phyloP scores from a whole-genome alignment of 2,329 filamentous ascomycete genomes.

The Periconia sp. region DNA sequence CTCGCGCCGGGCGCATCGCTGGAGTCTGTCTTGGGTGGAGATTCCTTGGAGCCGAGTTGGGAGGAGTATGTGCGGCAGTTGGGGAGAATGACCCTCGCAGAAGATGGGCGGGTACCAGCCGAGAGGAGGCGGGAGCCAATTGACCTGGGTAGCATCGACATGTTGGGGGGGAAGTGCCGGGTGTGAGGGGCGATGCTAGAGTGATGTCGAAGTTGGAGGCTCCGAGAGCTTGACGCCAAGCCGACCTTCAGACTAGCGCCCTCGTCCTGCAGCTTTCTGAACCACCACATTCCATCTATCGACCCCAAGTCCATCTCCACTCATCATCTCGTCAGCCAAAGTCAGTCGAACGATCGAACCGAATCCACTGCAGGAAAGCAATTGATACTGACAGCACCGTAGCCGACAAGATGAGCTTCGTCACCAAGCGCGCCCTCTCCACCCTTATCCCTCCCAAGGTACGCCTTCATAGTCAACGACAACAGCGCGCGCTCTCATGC shows the following conservation, averaged over 20 bases:
- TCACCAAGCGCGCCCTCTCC: constrained; percentile 87
- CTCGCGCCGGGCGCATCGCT: constrained; percentile 40
- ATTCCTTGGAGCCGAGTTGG: constrained; percentile 23
- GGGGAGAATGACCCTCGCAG: constrained; percentile 23
- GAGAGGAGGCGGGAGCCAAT: constrained; percentile 46
- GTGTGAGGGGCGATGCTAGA: constrained; percentile 14
- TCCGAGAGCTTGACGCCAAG: constrained; percentile 20
- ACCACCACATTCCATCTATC: constrained; percentile 29
- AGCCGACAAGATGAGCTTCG: constrained; percentile 81
- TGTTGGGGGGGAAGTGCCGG: constrained; percentile 28
- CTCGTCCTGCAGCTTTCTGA: constrained; percentile 26
- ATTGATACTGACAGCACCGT: constrained; percentile 41
- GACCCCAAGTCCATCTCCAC: constrained; percentile 32
- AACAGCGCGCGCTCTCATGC: constrained; percentile 8
- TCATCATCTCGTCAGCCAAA: constrained; percentile 38
- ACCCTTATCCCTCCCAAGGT: constrained; percentile 99
- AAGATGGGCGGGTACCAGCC: constrained; percentile 31
- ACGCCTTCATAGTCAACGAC: constrained; percentile 36
- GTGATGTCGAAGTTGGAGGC: constrained; percentile 25
- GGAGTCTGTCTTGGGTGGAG: constrained; percentile 34
- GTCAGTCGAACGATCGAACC: constrained; percentile 24
- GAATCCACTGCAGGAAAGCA: constrained; percentile 14
- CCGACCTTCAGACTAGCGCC: constrained; percentile 21
- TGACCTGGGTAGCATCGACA: constrained; percentile 44
- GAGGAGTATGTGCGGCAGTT: constrained; percentile 36